Evolutionary conservation across 164 flowering plant species (phyloP), one percentile per base, ranked within the genome.

Genomic region (Taxillus chinensis): DNA sequence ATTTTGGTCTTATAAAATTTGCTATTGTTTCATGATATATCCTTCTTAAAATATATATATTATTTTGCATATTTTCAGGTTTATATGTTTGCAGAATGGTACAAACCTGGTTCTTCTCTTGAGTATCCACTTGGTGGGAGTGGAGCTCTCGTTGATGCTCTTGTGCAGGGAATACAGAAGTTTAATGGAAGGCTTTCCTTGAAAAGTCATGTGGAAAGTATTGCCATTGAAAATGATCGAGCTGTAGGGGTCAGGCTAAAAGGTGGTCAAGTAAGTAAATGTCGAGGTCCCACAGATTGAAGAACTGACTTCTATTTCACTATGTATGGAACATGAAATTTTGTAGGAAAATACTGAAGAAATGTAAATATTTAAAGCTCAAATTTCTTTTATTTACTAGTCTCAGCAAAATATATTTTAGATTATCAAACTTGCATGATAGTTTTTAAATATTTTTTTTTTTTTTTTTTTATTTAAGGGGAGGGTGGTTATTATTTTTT

Each of bases 71-170:
- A 27, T 57, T 71, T 77, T 66, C 86, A 92, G 98, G 68, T 90
- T n/a, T 92, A 92, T 76, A 90, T 92, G 98, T 88, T 92, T 78
- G 91, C 95, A 6, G 97, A 93, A 78, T 93, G 98, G 97, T 93
- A 90, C 65, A 93, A 90, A 75, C 96, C 97, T 8, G 96, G 95
- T 53, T 85, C 87, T 73, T 64, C 72, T 60, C 84, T 93, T 55
- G 96, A 90, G 70, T 90, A 93, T 71, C 98, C 98, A 63, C 81
- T 86, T 69, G 80, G 84, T 68, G 98, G 98, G 40, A 85, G 80
- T 68, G 98, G 90, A 10, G 95, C 86, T 46, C 64, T 90, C 55
- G 80, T 88, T 48, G 85, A 88, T 76, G 97, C 97, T 52, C 96
- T 93, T 63, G 89, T 90, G 15, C 76, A 89, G 51, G 98, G 98